Conservation (phyloP, 1,284 basidiomycete genomes). For the Apiotrichum gracile region DNA sequence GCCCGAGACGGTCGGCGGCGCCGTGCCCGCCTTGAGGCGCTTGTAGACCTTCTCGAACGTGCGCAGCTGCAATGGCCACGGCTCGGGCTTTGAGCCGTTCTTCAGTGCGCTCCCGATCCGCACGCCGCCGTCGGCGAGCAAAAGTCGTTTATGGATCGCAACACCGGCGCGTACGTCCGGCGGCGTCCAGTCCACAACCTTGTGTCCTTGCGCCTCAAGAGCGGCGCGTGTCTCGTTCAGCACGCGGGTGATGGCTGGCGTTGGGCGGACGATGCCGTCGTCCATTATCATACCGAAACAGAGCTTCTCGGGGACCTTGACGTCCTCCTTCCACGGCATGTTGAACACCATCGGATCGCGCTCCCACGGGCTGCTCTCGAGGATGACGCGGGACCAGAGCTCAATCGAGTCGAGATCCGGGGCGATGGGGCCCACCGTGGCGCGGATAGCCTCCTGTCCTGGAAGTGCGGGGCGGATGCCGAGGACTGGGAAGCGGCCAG, state of each 20-base stretch:
- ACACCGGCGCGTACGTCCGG: not conserved
- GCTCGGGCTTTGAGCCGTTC: constrained; percentile 1
- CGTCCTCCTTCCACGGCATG: constrained; percentile 57
- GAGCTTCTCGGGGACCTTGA: constrained; percentile 57
- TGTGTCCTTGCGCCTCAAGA: constrained; percentile 59
- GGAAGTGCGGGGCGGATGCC: constrained; percentile 58
- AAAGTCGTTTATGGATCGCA: not conserved
- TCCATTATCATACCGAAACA: constrained; percentile 38
- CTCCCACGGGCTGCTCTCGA: constrained; percentile 56
- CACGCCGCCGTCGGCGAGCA: constrained; percentile 2
- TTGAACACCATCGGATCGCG: constrained; percentile 57
- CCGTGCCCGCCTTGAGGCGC: not conserved
- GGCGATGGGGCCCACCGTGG: constrained; percentile 64
- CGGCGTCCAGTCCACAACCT: constrained; percentile 43
- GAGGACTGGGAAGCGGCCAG: constrained; percentile 49
- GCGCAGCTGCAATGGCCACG: constrained; percentile 6
- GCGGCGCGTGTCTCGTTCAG: constrained; percentile 56
- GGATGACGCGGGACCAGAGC: constrained; percentile 53
- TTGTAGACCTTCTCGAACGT: not conserved
- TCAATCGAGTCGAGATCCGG: constrained; percentile 56
- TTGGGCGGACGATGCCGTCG: constrained; percentile 56
- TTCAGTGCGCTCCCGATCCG: not conserved
- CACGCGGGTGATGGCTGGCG: constrained; percentile 62
- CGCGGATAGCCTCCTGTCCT: constrained; percentile 61
- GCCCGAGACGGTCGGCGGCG: not conserved